Evolutionary conservation across 2,329 filamentous ascomycete species (phyloP), one percentile per base, ranked within the genome.

Genomic region (Fonsecaea nubica): DNA sequence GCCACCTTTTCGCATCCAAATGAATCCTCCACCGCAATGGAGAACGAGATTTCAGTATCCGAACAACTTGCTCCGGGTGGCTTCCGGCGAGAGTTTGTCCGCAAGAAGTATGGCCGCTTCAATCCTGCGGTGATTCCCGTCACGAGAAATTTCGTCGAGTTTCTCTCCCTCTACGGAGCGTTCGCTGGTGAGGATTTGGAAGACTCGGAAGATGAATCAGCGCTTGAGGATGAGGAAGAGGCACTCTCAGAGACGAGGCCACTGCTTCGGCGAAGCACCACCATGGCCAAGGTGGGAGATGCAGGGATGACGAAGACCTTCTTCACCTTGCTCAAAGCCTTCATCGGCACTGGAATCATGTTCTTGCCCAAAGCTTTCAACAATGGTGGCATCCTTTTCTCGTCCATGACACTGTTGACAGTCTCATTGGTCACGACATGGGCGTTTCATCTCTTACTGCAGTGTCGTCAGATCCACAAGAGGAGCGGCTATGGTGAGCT

Each of bases 291-390:
- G 33, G 80, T 85, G 40, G 89, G 88, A 21, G 88, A 90, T 72
- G 89, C 90, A 1, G 85, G 85, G 60, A 89, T 86, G n/a, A 79
- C 85, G 45, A 90, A 91, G 79, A 89, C 90, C 0, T 93, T 93
- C 78, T 92, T 92, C 76, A 93, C 90, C 0, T 81, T 92, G 9
- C 80, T 93, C 59, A 93, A 93, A 76, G 90, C 90, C 1, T 93
- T 93, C 73, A 86, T 93, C 61, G 90, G 90, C 56, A 93, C 90
- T 0, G 90, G 90, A 67, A 92, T 93, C 76, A 92, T 93, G 87
- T 93, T 93, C 74, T 77, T 93, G 53, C 90, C 90, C 55, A 92
- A 92, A 75, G 90, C 90, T 0, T 93, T 92, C 78, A 87, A 87
- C 74, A 93, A 93, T 70, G 90, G 90, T 40, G 90, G 90, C 30